Base-by-base conservation (phyloP, 108 stramenopile genomes). In the Schizochytrium sp. region DNA sequence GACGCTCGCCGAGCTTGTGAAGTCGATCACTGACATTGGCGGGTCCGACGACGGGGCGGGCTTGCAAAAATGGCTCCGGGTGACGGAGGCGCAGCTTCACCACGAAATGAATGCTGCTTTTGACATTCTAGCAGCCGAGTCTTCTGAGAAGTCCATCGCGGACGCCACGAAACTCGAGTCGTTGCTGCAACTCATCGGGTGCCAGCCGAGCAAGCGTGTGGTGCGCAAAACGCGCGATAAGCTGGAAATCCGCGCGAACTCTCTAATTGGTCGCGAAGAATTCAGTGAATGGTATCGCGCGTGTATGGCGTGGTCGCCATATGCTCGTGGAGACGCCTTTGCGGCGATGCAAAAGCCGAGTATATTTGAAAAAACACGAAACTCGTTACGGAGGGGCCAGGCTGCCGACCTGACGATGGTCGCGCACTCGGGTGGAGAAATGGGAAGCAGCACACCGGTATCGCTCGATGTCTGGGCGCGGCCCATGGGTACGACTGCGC, bases 161-260 rank as follows among this genome's bases (percentile, higher is more conserved):
- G 48, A 45, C 51, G 76, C 23, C 19, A 18, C 19, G 51, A 83
- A 53, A 23, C 51, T 83, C 2, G 76, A 23, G 48, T 47, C 76
- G 0, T 12, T 83, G 76, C 45, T 83, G 45, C 48, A 83, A 45
- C 51, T 83, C 48, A 6, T 83, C 10, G 76, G 76, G 6, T 53
- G 45, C 51, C 51, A 53, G 43, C 76, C 76, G 48, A 53, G 48
- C 23, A 83, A 83, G 76, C n/a, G 48, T 45, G 76, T 83, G n/a
- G 76, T 83, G 45, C 76, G 76, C 19, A 83, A 25, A 23, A 83
- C 76, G n/a, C 76, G 76, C n/a, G 23, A 83, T 18, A 83, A 83
- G 76, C 76, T 83, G 8, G 76, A 83, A 34, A 83, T 83, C 51
- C 43, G 48, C 25, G 45, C 76, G 51, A 10, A 83, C 19, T 12